phyloP scores from a whole-genome alignment of 306 rosid genomes.

The Quillaja saponaria region DNA sequence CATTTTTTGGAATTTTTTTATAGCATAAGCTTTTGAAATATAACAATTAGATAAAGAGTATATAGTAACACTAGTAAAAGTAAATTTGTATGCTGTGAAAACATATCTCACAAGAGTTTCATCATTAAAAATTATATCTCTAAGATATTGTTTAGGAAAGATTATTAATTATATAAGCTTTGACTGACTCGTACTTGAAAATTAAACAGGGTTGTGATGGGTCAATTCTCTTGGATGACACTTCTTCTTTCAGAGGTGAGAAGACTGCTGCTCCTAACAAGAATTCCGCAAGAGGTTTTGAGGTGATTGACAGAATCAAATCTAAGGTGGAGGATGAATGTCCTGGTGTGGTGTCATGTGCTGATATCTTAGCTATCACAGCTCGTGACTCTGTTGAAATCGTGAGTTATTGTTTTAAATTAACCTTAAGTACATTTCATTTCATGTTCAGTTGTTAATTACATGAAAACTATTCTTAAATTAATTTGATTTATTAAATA shows the following conservation, averaged over 20 bases:
- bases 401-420: conserved; percentile 39
- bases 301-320: conserved; percentile 61
- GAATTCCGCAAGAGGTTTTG: conserved; percentile 58
- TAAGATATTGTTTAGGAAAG: too few relatives aligned
- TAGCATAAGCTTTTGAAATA: too few relatives aligned
- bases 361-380: conserved; percentile 77
- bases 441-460: too few relatives aligned
- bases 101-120: too few relatives aligned
- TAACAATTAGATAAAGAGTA: too few relatives aligned
- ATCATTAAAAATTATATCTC: too few relatives aligned
- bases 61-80: too few relatives aligned
- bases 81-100: too few relatives aligned
- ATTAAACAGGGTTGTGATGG: conserved; percentile 83
- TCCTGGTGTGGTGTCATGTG: conserved; percentile 73
- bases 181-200: too few relatives aligned
- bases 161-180: too few relatives aligned
- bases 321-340: conserved; percentile 51
- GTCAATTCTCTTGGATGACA: conserved; percentile 72
- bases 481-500: neutral
- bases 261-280: conserved; percentile 66
- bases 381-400: conserved; percentile 72
- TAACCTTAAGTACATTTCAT: too few relatives aligned
- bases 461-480: neutral
- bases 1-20: too few relatives aligned
- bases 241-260: conserved; percentile 55